Conservation (phyloP, 164 flowering plant genomes). For the Brasenia schreberi region DNA sequence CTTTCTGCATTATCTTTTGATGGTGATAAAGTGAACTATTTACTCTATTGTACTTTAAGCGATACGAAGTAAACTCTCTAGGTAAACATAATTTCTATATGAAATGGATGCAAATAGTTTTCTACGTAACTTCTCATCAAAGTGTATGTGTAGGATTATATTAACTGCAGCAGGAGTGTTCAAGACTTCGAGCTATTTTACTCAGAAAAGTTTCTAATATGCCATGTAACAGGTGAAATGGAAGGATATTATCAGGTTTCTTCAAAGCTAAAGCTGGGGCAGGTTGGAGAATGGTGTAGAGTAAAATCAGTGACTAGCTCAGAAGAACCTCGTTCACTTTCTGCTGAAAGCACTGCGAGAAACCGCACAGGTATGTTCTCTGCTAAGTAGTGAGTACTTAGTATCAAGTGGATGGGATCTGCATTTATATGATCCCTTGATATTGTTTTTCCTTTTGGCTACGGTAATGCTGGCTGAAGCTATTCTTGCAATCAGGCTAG, state of each 20-base stretch:
- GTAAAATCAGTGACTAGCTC: slow-evolving; percentile 14
- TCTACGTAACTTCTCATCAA: no score
- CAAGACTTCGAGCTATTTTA: background rate
- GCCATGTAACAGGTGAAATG: slow-evolving; percentile 43
- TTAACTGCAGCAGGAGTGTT: no score
- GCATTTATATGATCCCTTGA: no score
- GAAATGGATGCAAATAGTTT: no score
- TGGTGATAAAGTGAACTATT: no score
- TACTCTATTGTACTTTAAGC: no score
- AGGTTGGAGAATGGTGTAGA: slow-evolving; percentile 39
- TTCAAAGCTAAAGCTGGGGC: slow-evolving; percentile 78
- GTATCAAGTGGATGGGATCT: background rate
- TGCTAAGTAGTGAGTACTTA: background rate
- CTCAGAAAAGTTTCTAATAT: slow-evolving; percentile 2
- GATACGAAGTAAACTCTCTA: no score
- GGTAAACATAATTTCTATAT: no score
- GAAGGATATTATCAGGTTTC: slow-evolving; percentile 57
- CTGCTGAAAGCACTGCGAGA: slow-evolving; percentile 29
- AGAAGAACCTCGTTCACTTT: slow-evolving; percentile 20
- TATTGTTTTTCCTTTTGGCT: no score
- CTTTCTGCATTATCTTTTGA: background rate
- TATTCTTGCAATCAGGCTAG: no score
- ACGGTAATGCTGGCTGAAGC: no score
- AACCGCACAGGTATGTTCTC: slow-evolving; percentile 45
- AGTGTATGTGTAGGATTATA: no score